Evolutionary conservation across 148 eudicot genomes (phyloP).

Genomic region (Camellia lanceoleosa): DNA sequence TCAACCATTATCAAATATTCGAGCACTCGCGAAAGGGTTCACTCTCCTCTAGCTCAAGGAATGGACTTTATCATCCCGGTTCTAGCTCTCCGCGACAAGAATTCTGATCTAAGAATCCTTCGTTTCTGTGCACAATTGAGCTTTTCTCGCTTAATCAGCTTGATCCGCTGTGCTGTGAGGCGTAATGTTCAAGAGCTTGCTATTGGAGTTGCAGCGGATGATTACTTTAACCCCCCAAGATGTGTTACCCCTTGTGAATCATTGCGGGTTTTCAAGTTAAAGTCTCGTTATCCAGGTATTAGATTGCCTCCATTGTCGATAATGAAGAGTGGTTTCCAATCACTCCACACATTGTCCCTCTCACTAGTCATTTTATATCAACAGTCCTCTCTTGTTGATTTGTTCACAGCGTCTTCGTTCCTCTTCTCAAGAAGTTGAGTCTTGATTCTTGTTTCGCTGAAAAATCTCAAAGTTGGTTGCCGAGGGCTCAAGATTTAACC

Average conservation of each 20-base stretch:
- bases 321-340: slow-evolving; percentile 43
- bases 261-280: slow-evolving; percentile 35
- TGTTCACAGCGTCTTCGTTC: slow-evolving; percentile 44
- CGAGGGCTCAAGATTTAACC: slow-evolving; percentile 32
- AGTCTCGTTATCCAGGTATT: slow-evolving; percentile 43
- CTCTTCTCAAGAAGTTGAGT: slow-evolving; percentile 34
- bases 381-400: slow-evolving; percentile 28
- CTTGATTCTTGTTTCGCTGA: slow-evolving; percentile 34
- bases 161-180: slow-evolving; percentile 45
- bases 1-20: background rate
- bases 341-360: slow-evolving; percentile 34
- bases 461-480: slow-evolving; percentile 32
- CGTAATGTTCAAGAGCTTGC: slow-evolving; percentile 57
- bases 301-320: slow-evolving; percentile 36
- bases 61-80: slow-evolving; percentile 27
- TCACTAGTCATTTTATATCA: slow-evolving; percentile 26
- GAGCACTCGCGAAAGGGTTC: background rate
- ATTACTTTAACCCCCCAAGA: slow-evolving; percentile 50
- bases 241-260: slow-evolving; percentile 26
- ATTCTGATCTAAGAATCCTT: slow-evolving; percentile 32
- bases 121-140: slow-evolving; percentile 39
- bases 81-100: slow-evolving; percentile 31
- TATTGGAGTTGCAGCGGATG: slow-evolving; percentile 41
- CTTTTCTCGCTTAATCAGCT: slow-evolving; percentile 33
- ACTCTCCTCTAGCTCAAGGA: slow-evolving; percentile 1